Conservation (phyloP, 768 basidiomycete genomes). For the Mycena filopes region DNA sequence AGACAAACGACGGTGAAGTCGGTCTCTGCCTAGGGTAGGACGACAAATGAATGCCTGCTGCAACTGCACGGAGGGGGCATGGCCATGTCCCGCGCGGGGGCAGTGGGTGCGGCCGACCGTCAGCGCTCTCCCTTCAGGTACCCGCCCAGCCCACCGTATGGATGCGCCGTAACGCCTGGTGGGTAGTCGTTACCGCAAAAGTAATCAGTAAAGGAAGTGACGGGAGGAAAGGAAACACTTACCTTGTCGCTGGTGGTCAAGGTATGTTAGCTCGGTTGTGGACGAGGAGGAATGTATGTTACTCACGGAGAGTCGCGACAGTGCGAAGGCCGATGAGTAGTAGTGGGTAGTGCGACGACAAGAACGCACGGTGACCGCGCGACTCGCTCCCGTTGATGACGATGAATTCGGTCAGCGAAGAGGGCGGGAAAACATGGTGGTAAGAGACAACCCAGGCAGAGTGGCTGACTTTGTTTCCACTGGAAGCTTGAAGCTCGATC, state of each 20-base stretch:
- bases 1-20: too few species aligned
- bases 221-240: not conserved
- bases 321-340: too few species aligned
- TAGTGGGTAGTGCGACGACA: too few species aligned
- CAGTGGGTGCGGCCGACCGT: not conserved
- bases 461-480: not conserved
- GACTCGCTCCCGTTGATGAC: too few species aligned
- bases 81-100: too few species aligned
- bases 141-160: not conserved
- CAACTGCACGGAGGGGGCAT: too few species aligned
- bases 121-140: not conserved
- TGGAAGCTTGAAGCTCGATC: not conserved
- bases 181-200: not conserved
- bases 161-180: not conserved
- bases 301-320: too few species aligned
- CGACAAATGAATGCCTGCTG: too few species aligned
- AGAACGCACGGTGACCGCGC: too few species aligned
- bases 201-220: not conserved
- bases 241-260: not conserved
- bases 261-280: too few species aligned
- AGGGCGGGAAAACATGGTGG: not conserved
- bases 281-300: too few species aligned
- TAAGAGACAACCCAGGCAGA: not conserved
- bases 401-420: not conserved
- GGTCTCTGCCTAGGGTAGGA: too few species aligned